A percentile compares a stretch with the other conserved stretches of the same genome.
phyloP scores from a whole-genome alignment of 129 eudicot species.

The Dittrichia graveolens region DNA sequence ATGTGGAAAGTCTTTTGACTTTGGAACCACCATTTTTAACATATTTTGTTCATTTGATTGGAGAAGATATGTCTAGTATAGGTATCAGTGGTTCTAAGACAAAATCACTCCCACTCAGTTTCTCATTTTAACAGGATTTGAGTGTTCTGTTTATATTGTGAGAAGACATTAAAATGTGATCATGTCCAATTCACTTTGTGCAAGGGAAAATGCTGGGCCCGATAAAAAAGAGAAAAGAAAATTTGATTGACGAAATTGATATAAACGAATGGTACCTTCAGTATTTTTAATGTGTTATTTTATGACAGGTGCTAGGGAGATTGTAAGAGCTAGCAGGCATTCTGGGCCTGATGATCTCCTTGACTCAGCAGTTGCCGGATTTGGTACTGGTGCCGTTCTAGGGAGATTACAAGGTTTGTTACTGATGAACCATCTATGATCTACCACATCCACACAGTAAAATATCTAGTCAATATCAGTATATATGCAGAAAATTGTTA shows the following conservation, averaged over 20 bases:
- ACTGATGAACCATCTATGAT: background rate
- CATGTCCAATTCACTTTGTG: background rate
- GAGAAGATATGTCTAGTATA: background rate
- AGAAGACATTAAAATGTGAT: constrained; percentile 10
- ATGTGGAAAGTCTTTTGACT: too few species aligned
- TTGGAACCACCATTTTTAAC: background rate
- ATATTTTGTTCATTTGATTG: constrained; percentile 11
- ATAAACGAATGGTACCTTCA: background rate
- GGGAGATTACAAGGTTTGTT: constrained; percentile 95
- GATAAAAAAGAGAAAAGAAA: too few species aligned
- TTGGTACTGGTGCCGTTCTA: constrained; percentile 90
- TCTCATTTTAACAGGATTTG: background rate
- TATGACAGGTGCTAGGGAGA: constrained; percentile 83
- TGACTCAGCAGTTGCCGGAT: constrained; percentile 85
- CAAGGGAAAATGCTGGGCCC: background rate
- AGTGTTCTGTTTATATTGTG: background rate
- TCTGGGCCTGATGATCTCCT: constrained; percentile 73
- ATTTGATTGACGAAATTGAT: background rate
- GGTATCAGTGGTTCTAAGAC: background rate
- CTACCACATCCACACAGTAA: background rate
- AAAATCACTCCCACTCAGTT: background rate
- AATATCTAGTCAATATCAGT: background rate
- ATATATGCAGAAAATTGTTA: background rate
- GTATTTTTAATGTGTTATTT: constrained; percentile 15
- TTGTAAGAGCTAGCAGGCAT: constrained; percentile 68